Percentiles rank a stretch among this genome's conserved stretches.
These are phyloP conservation scores for Lathyrus oleraceus DNA, from an alignment of 306 rosid genomes.

Conservation along the genomic window DNA sequence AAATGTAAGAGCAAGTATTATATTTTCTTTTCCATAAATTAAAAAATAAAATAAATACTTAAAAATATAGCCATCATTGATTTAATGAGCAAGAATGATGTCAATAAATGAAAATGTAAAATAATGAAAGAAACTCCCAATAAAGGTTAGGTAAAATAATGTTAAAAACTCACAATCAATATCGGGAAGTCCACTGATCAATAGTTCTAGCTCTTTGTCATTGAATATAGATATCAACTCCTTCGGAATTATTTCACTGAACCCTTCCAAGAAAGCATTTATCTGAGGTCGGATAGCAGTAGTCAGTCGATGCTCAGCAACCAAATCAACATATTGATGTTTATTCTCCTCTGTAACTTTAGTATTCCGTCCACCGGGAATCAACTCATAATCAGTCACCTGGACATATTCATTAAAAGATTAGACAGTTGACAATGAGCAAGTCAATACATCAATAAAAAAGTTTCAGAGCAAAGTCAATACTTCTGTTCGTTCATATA, in stretches of 20 bases:
- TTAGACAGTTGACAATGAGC: constrained; percentile 15
- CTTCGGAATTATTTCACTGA: constrained; percentile 65
- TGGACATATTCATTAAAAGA: constrained; percentile 40
- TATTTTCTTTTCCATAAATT: constrained; percentile 5
- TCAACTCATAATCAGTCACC: constrained; percentile 95
- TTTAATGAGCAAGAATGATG: not conserved
- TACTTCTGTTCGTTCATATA: constrained; percentile 90
- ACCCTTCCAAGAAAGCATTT: constrained; percentile 88
- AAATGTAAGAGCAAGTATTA: constrained; percentile 31
- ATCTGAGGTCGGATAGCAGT: constrained; percentile 98
- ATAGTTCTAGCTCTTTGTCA: constrained; percentile 88
- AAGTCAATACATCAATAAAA: constrained; percentile 15
- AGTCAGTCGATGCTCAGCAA: constrained; percentile 89
- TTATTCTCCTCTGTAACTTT: constrained; percentile 97
- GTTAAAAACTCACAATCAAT: constrained; percentile 71
- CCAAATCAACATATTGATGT: constrained; percentile 86
- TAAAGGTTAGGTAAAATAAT: constrained; percentile 20
- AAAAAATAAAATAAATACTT: constrained; percentile 4
- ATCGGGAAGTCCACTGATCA: constrained; percentile 97
- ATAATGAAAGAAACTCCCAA: constrained; percentile 48
- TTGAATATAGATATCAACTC: constrained; percentile 85
- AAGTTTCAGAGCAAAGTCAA: constrained; percentile 27
- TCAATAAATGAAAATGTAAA: constrained; percentile 3
- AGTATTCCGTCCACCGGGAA: constrained; percentile 90
- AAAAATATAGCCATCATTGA: not conserved